These are phyloP conservation scores for Axilococcus clingmanii DNA, from an alignment of 139 green algal genomes.

Conservation along the genomic window DNA sequence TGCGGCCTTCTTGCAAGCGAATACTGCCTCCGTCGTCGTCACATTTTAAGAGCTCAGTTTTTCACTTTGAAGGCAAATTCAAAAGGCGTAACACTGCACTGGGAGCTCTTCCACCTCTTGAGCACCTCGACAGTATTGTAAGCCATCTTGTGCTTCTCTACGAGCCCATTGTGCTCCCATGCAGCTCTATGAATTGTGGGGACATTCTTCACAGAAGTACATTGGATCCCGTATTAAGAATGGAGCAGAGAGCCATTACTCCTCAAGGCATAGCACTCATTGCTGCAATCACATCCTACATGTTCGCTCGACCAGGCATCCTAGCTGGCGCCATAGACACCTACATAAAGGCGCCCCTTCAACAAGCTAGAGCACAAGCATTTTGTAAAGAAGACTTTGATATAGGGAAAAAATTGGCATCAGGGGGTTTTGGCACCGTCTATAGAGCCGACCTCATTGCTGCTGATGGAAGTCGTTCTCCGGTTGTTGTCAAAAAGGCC, in stretches of 20 bases:
- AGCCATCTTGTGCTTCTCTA: slow-evolving; percentile 63
- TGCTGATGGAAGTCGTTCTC: slow-evolving; percentile 8
- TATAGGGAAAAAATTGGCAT: slow-evolving; percentile 36
- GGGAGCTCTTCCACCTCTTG: too few relatives aligned
- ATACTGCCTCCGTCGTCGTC: too few relatives aligned
- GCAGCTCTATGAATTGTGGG: slow-evolving; percentile 77
- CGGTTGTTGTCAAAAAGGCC: slow-evolving; percentile 62
- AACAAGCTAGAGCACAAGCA: slow-evolving; percentile 12
- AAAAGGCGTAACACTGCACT: too few relatives aligned
- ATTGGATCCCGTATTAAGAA: slow-evolving; percentile 69
- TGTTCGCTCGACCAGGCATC: slow-evolving; percentile 63
- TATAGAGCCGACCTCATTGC: slow-evolving; percentile 57
- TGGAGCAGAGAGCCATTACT: slow-evolving; percentile 55
- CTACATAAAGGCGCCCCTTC: slow-evolving; percentile 58
- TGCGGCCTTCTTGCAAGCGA: too few relatives aligned
- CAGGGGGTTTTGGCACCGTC: slow-evolving; percentile 89
- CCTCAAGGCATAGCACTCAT: slow-evolving; percentile 46
- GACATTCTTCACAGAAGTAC: slow-evolving; percentile 79
- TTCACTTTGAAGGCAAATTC: too few relatives aligned
- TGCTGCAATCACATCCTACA: slow-evolving; percentile 37
- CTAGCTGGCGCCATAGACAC: slow-evolving; percentile 68
- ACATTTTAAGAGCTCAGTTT: too few relatives aligned
- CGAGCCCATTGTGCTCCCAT: slow-evolving; percentile 68
- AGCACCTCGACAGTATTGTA: too few relatives aligned
- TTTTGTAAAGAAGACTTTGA: slow-evolving; percentile 18